Conservation (phyloP, 495 filamentous ascomycete genomes). For the Podospora conica region DNA sequence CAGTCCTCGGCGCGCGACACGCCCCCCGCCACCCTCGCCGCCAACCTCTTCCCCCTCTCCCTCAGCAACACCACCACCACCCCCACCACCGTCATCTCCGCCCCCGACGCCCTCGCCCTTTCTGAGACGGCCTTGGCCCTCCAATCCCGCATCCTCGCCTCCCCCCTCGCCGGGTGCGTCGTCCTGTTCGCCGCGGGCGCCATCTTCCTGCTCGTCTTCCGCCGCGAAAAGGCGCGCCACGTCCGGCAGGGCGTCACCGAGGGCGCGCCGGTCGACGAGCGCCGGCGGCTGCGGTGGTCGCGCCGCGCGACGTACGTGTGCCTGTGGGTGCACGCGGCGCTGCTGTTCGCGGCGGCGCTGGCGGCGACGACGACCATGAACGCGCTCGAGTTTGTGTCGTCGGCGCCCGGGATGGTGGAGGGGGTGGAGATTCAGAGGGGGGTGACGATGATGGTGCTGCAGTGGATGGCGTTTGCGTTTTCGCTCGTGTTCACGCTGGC, state of each 20-base stretch:
- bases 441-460: constrained; percentile 27
- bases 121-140: constrained; percentile 21
- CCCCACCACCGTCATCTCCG: not conserved
- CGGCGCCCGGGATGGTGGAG: constrained; percentile 2
- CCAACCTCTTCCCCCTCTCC: not conserved
- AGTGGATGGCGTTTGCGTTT: constrained; percentile 32
- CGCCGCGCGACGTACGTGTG: constrained; percentile 20
- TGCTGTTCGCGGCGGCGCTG: constrained; percentile 21
- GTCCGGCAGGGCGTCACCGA: not conserved
- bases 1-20: constrained; percentile 11
- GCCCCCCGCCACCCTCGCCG: constrained; percentile 11
- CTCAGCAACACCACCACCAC: constrained; percentile 4
- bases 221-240: constrained; percentile 12
- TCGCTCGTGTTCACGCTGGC: constrained; percentile 19
- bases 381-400: constrained; percentile 18
- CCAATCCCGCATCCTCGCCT: constrained; percentile 20
- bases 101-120: constrained; percentile 17
- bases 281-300: not conserved
- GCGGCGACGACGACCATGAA: constrained; percentile 22
- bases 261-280: no score
- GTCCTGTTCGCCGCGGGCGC: constrained; percentile 32
- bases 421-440: constrained; percentile 16
- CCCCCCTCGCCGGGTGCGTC: constrained; percentile 17
- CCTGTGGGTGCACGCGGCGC: constrained; percentile 18
- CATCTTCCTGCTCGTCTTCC: constrained; percentile 14